Conservation (phyloP, 106 monocot genomes). For the Chionographis japonica region DNA sequence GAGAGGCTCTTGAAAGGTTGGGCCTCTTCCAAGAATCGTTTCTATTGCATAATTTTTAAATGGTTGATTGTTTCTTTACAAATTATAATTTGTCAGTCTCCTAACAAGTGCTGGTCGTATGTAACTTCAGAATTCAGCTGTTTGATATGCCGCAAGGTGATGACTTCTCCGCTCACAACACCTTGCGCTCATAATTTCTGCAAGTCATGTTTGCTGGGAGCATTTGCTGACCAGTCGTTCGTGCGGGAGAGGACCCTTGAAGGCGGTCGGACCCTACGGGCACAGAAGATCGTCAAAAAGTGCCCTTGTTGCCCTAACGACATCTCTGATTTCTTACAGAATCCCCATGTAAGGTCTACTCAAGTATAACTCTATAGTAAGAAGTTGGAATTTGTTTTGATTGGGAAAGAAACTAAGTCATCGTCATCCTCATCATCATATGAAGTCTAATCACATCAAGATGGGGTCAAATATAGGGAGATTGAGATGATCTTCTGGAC, state of each 20-base stretch:
- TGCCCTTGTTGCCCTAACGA: constrained; percentile 83
- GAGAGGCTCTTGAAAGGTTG: constrained; percentile 71
- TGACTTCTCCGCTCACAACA: constrained; percentile 70
- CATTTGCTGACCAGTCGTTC: constrained; percentile 54
- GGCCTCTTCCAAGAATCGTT: background rate
- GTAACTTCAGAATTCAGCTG: constrained; percentile 73
- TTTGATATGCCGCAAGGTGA: constrained; percentile 57
- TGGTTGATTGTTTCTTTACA: background rate
- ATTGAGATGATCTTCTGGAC: too few species aligned
- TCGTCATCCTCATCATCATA: too few species aligned
- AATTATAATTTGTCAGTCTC: background rate
- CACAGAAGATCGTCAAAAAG: constrained; percentile 74
- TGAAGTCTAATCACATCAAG: too few species aligned
- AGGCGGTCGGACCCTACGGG: constrained; percentile 72
- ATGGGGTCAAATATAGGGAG: too few species aligned
- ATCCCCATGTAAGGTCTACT: constrained; percentile 49
- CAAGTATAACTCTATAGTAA: too few species aligned
- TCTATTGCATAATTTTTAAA: background rate
- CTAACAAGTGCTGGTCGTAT: background rate
- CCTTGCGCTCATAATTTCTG: constrained; percentile 97
- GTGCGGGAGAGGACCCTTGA: constrained; percentile 54
- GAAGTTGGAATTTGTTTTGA: too few species aligned
- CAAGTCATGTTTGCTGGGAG: constrained; percentile 65
- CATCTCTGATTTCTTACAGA: constrained; percentile 77
- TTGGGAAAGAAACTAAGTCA: too few species aligned